Conservation (phyloP, 2,329 filamentous ascomycete species). For the Curvularia lunata region DNA sequence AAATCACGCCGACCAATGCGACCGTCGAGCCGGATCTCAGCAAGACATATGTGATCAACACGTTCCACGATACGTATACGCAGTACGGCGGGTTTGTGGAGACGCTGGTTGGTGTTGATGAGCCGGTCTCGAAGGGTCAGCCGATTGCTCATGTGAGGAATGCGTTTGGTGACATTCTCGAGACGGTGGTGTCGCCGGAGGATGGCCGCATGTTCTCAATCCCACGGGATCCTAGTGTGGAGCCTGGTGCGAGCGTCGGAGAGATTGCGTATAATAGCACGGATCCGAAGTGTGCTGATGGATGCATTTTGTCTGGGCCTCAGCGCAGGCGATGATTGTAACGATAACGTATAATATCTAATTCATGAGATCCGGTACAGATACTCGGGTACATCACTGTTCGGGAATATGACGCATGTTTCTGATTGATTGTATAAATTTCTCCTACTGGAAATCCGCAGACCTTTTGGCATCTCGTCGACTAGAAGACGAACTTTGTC, state of each 20-base stretch:
- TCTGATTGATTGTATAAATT: neutral
- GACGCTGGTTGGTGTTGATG: conserved; percentile 38
- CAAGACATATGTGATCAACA: conserved; percentile 41
- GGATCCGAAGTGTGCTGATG: conserved; percentile 37
- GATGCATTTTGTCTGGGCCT: conserved; percentile 37
- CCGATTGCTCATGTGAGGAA: conserved; percentile 46
- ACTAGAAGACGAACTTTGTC: neutral
- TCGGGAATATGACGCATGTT: too few species aligned
- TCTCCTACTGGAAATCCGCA: neutral
- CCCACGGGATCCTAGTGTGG: conserved; percentile 45
- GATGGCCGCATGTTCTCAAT: conserved; percentile 46
- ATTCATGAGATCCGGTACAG: neutral
- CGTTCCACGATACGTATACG: conserved; percentile 37
- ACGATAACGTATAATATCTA: neutral
- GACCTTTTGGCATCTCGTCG: neutral
- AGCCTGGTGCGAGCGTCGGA: conserved; percentile 44
- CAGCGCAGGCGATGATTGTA: conserved; percentile 1
- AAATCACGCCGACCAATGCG: conserved; percentile 35
- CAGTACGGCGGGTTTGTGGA: conserved; percentile 41
- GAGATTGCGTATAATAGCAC: conserved; percentile 49
- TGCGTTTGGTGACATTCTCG: conserved; percentile 47
- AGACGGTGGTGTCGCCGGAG: conserved; percentile 43
- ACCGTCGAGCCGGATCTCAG: conserved; percentile 42
- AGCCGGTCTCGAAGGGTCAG: conserved; percentile 47
- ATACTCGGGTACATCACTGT: neutral